phyloP scores from a whole-genome alignment of 2,329 filamentous ascomycete genomes.

The Aspergillus sp. region DNA sequence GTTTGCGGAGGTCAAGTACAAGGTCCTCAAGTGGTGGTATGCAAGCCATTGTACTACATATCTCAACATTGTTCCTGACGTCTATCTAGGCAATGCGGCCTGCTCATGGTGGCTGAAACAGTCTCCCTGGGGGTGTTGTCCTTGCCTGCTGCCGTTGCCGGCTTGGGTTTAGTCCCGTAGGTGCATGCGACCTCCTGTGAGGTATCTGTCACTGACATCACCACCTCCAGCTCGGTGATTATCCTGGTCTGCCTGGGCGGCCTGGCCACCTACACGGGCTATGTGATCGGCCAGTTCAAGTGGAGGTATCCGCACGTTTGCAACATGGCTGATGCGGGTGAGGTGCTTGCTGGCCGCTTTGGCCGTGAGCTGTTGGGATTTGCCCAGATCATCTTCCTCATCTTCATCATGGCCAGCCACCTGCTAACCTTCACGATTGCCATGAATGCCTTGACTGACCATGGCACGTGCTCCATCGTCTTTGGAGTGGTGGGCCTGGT shows the following conservation, averaged over 20 bases:
- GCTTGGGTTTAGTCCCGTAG: constrained; percentile 55
- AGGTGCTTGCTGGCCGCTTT: constrained; percentile 60
- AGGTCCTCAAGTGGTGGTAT: constrained; percentile 52
- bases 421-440: constrained; percentile 70
- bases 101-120: constrained; percentile 62
- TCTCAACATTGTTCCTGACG: constrained; percentile 28
- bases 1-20: constrained; percentile 51
- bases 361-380: constrained; percentile 64
- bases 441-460: constrained; percentile 64
- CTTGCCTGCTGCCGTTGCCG: constrained; percentile 55
- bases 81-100: constrained; percentile 43
- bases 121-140: constrained; percentile 60
- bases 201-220: neutral
- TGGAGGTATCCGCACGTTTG: constrained; percentile 59
- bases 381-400: constrained; percentile 64
- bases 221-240: constrained; percentile 49
- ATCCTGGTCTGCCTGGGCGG: constrained; percentile 56
- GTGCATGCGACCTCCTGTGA: constrained; percentile 15
- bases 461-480: constrained; percentile 64
- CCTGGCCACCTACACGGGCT: constrained; percentile 62
- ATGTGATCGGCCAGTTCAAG: constrained; percentile 62
- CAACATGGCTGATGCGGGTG: constrained; percentile 68
- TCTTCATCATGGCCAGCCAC: constrained; percentile 73
- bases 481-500: constrained; percentile 63
- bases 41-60: constrained; percentile 7